phyloP scores from a whole-genome alignment of 2,329 filamentous ascomycete species.

The Sporothrix pallida region DNA sequence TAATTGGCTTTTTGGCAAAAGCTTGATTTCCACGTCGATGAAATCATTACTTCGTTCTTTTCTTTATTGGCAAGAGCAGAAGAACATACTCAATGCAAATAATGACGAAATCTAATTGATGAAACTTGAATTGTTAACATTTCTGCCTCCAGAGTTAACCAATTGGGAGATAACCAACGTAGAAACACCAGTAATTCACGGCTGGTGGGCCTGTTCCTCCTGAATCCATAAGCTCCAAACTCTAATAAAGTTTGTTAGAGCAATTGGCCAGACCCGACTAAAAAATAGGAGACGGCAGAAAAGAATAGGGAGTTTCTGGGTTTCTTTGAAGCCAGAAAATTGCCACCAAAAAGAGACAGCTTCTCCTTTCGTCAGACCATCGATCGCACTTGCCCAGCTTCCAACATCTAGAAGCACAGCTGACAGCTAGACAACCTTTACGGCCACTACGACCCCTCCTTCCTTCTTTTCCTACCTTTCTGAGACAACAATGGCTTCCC shows the following conservation, averaged over 20 bases:
- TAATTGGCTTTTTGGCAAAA: slow-evolving; percentile 4
- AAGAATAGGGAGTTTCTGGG: not conserved
- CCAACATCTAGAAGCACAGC: not conserved
- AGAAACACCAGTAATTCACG: not conserved
- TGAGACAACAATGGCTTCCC: slow-evolving; percentile 28
- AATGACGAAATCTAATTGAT: not conserved
- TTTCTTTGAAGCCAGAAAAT: not conserved
- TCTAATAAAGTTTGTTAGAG: slow-evolving; percentile 8
- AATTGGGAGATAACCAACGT: not conserved
- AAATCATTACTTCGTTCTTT: not conserved
- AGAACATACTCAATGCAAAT: not conserved
- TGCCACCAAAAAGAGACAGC: slow-evolving; percentile 22
- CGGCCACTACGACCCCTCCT: not conserved
- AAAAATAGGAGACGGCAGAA: slow-evolving; percentile 19
- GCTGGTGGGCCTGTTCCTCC: slow-evolving; percentile 22
- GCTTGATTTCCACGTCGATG: not conserved
- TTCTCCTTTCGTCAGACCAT: not conserved
- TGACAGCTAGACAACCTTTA: not conserved
- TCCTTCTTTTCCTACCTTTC: not conserved
- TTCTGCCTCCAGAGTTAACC: not conserved
- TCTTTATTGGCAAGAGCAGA: not conserved
- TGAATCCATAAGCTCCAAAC: not conserved
- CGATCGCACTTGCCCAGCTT: not conserved
- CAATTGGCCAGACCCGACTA: not conserved
- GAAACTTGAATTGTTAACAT: not conserved